A percentile compares a stretch with the other conserved stretches of the same genome.
Evolutionary conservation across 805 yeast species (phyloP).

Genomic region (Yamadazyma sp.): DNA sequence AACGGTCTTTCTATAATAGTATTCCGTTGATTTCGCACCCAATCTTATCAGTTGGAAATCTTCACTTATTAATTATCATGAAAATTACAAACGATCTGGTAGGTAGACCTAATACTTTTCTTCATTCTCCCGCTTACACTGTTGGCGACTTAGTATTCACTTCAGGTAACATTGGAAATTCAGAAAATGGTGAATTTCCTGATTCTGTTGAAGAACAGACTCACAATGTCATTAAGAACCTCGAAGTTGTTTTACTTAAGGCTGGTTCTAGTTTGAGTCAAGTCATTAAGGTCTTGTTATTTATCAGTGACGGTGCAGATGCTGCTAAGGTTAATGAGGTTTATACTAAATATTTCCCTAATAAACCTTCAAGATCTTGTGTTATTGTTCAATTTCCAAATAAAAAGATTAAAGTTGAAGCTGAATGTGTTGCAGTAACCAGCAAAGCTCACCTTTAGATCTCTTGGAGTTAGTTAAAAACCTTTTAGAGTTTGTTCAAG

Average conservation of each 20-base stretch:
- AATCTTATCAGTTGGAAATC: no score
- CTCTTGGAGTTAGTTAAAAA: no score
- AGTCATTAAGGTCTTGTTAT: constrained; percentile 45
- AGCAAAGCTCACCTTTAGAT: no score
- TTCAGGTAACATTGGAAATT: constrained; percentile 18
- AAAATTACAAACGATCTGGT: not conserved
- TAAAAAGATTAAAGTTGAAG: constrained; percentile 42
- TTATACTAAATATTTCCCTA: constrained; percentile 41
- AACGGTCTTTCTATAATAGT: no score
- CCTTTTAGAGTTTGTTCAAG: no score
- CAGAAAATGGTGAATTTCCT: constrained; percentile 33
- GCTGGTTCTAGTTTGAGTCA: constrained; percentile 43
- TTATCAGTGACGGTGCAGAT: constrained; percentile 39
- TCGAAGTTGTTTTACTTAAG: constrained; percentile 34
- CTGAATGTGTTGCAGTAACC: constrained; percentile 47
- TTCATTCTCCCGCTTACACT: constrained; percentile 11
- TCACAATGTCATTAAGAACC: constrained; percentile 36
- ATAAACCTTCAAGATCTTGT: constrained; percentile 50
- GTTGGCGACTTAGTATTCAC: constrained; percentile 17
- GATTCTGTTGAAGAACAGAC: constrained; percentile 41
- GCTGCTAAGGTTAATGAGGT: constrained; percentile 40
- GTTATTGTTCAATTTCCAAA: constrained; percentile 48
- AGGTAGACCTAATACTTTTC: constrained; percentile 1
- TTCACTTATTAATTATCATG: no score
- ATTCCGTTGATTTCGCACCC: no score